A percentile compares a stretch with the other conserved stretches of the same genome.
Evolutionary conservation across 768 basidiomycete species (phyloP).

Genomic region (Pisolithus microcarpus): DNA sequence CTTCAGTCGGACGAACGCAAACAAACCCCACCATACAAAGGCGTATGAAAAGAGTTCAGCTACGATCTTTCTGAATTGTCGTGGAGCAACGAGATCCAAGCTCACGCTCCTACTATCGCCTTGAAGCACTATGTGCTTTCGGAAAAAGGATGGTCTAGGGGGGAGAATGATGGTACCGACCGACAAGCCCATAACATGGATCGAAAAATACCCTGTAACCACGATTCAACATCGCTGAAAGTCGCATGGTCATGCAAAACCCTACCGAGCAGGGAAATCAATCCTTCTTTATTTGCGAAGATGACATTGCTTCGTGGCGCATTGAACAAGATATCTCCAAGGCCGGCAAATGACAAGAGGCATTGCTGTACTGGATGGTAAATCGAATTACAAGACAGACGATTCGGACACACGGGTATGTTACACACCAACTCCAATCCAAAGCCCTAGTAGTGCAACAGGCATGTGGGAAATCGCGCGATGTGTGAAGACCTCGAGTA

Average conservation of each 20-base stretch:
- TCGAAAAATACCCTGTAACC: constrained; percentile 71
- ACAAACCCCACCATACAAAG: constrained; percentile 67
- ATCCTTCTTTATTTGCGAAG: constrained; percentile 86
- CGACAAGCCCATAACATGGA: constrained; percentile 81
- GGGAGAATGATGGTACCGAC: constrained; percentile 77
- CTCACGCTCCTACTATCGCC: constrained; percentile 5
- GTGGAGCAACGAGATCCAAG: constrained; percentile 25
- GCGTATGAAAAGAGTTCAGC: constrained; percentile 73
- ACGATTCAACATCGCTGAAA: constrained; percentile 1
- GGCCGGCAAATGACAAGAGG: constrained; percentile 44
- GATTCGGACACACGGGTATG: constrained; percentile 35
- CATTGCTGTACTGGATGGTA: constrained; percentile 59
- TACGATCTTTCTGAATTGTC: constrained; percentile 67
- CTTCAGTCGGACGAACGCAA: constrained; percentile 32
- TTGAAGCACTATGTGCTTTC: constrained; percentile 36
- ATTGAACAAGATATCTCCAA: constrained; percentile 60
- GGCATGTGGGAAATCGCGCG: constrained; percentile 54
- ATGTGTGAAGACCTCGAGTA: constrained; percentile 62
- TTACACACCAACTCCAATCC: constrained; percentile 34
- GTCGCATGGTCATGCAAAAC: not conserved
- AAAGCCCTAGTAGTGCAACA: constrained; percentile 54
- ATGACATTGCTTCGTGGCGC: constrained; percentile 58
- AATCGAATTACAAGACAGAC: not conserved
- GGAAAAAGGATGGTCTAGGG: constrained; percentile 67
- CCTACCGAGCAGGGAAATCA: constrained; percentile 70